Conservation (phyloP, 495 filamentous ascomycete genomes). For the Cairneyella variabilis region DNA sequence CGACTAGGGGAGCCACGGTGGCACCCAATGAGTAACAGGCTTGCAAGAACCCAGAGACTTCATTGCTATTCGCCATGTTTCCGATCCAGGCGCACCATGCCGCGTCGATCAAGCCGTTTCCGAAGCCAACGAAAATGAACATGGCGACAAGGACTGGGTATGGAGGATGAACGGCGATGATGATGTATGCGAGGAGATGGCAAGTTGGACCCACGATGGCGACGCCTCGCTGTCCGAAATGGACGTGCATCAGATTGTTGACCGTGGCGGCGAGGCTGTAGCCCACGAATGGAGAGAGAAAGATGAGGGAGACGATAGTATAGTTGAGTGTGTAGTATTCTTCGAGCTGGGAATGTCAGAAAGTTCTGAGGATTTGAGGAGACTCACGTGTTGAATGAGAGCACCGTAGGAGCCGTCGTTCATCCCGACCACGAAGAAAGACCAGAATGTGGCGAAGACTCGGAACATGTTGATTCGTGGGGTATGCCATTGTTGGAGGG, state of each 20-base stretch:
- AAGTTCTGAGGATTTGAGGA: neutral
- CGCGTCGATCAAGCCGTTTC: constrained; percentile 65
- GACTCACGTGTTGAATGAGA: constrained; percentile 52
- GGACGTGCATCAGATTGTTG: constrained; percentile 51
- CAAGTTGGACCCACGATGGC: constrained; percentile 61
- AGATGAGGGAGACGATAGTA: constrained; percentile 73
- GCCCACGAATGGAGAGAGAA: constrained; percentile 75
- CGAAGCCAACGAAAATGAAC: constrained; percentile 69
- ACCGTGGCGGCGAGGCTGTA: constrained; percentile 71
- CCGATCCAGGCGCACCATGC: constrained; percentile 81
- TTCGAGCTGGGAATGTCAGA: constrained; percentile 42
- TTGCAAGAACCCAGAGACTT: constrained; percentile 66
- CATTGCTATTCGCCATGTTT: constrained; percentile 65
- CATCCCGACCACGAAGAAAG: constrained; percentile 73
- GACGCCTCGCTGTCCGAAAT: constrained; percentile 70
- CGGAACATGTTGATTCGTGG: constrained; percentile 63
- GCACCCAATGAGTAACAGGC: constrained; percentile 75
- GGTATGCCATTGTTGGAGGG: constrained; percentile 61
- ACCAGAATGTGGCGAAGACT: constrained; percentile 60
- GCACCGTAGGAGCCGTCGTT: constrained; percentile 83
- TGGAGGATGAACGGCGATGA: constrained; percentile 68
- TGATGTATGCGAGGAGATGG: constrained; percentile 62
- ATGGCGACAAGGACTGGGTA: constrained; percentile 68
- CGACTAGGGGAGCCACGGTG: constrained; percentile 69
- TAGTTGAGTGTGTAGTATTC: constrained; percentile 68